Percentiles rank a stretch among this genome's conserved stretches.
Evolutionary conservation across 148 eudicot species (phyloP).

Genomic region (Rhododendron ovatum): DNA sequence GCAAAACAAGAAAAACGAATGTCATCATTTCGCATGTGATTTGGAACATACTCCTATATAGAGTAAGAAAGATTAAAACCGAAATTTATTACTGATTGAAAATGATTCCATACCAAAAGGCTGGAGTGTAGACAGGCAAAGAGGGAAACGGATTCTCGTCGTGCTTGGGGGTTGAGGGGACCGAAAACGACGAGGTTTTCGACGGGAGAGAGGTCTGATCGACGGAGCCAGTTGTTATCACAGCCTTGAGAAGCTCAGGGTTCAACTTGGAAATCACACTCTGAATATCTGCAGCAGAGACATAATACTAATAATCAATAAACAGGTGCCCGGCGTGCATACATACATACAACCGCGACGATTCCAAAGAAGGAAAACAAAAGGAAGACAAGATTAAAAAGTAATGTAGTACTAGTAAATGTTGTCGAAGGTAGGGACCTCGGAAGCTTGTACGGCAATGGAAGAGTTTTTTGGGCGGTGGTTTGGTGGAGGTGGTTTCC

Average conservation of each 20-base stretch:
- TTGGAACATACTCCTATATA: neutral
- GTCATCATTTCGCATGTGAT: neutral
- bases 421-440: constrained; percentile 13
- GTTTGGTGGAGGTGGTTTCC: neutral
- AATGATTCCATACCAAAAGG: constrained; percentile 13
- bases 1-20: neutral
- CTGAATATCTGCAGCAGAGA: constrained; percentile 21
- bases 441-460: constrained; percentile 40
- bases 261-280: constrained; percentile 54
- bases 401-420: too few relatives aligned
- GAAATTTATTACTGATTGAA: neutral
- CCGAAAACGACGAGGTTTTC: neutral
- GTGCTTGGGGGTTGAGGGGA: constrained; percentile 5
- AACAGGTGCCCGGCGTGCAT: too few relatives aligned
- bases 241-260: constrained; percentile 56
- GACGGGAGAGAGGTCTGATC: neutral
- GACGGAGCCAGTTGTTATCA: constrained; percentile 40
- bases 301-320: too few relatives aligned
- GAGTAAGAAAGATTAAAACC: too few relatives aligned
- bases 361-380: too few relatives aligned
- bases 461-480: constrained; percentile 13
- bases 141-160: neutral
- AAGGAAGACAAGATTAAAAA: neutral
- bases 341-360: too few relatives aligned
- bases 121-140: constrained; percentile 17